These are phyloP conservation scores for Phytopythium delawarense DNA, from an alignment of 352 stramenopile species.

Conservation along the genomic window DNA sequence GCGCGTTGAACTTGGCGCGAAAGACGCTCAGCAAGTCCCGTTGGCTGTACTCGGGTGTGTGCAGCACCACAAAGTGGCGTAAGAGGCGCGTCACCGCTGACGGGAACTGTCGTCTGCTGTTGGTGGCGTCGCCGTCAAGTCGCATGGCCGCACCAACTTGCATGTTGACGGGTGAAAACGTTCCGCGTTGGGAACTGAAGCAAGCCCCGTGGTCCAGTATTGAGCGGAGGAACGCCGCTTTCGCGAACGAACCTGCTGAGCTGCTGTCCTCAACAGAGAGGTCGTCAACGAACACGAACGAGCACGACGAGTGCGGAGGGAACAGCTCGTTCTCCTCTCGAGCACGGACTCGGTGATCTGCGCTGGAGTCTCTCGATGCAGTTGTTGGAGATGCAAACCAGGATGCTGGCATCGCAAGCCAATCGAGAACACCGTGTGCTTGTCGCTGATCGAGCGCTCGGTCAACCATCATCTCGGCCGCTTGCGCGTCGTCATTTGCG, in stretches of 20 bases:
- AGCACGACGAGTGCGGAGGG: constrained; percentile 13
- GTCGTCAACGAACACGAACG: constrained; percentile 61
- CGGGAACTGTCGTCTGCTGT: background rate
- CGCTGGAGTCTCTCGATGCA: background rate
- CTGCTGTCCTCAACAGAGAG: constrained; percentile 10
- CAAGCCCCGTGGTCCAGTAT: constrained; percentile 43
- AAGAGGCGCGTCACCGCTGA: constrained; percentile 21
- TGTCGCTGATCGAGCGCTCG: constrained; percentile 39
- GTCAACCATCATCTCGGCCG: constrained; percentile 38
- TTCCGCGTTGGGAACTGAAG: constrained; percentile 25
- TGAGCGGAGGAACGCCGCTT: constrained; percentile 35
- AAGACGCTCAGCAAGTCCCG: constrained; percentile 52
- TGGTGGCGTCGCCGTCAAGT: constrained; percentile 5
- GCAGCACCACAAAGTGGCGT: constrained; percentile 50
- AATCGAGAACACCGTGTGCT: constrained; percentile 38
- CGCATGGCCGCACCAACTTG: constrained; percentile 36
- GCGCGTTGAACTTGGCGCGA: constrained; percentile 28
- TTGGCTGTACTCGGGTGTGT: constrained; percentile 31
- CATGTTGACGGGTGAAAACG: constrained; percentile 28
- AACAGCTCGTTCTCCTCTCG: constrained; percentile 43
- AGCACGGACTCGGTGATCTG: constrained; percentile 13
- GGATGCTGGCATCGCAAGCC: constrained; percentile 29
- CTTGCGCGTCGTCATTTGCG: constrained; percentile 33
- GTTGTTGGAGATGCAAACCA: constrained; percentile 31
- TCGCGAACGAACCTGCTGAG: constrained; percentile 4